These are phyloP conservation scores for Mediolabrus comicus DNA, from an alignment of 108 stramenopile species.

Conservation along the genomic window DNA sequence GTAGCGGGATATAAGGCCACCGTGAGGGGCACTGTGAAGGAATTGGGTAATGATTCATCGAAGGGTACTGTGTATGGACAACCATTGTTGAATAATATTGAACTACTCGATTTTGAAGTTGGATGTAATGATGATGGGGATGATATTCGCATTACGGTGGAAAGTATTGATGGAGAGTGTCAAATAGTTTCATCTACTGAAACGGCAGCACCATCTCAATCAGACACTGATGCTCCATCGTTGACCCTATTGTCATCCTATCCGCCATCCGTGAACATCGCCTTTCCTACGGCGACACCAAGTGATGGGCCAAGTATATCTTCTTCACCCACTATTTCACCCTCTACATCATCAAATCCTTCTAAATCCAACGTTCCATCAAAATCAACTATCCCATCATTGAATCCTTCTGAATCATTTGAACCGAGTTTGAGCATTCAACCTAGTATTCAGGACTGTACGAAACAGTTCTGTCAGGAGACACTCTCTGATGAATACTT, in stretches of 20 bases:
- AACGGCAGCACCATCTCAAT: background rate
- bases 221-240: background rate
- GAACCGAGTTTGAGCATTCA: background rate
- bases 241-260: background rate
- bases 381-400: background rate
- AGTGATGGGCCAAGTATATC: background rate
- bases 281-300: background rate
- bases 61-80: constrained; percentile 9
- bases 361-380: background rate
- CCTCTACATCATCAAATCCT: background rate
- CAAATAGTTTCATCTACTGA: background rate
- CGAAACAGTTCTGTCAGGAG: background rate
- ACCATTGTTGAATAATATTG: constrained; percentile 9
- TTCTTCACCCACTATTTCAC: background rate
- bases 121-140: constrained; percentile 1
- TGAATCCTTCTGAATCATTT: background rate
- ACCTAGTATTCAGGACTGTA: background rate
- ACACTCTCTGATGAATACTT: background rate
- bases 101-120: constrained; percentile 10
- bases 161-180: background rate
- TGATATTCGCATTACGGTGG: background rate
- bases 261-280: background rate
- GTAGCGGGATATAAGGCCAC: constrained; percentile 18
- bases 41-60: constrained; percentile 13
- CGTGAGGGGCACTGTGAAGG: constrained; percentile 20